Base-by-base conservation (phyloP, 305 asterid genomes). In the Fraxinus floribunda region DNA sequence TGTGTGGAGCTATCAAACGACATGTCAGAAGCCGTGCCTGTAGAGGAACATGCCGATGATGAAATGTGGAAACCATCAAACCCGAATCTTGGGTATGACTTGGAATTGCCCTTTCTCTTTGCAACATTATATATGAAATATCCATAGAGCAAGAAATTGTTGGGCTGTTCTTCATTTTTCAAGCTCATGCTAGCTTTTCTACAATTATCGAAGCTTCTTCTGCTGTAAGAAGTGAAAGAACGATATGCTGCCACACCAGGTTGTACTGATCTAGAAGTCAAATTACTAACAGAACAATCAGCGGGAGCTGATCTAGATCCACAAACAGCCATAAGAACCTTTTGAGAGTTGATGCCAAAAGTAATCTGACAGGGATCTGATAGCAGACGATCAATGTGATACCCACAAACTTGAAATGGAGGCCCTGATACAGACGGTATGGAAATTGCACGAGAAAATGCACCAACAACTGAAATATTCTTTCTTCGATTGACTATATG, bases 391-490 rank as follows among this genome's bases (percentile, higher is more conserved):
- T 91, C 97, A 83, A 88, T 79, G 86, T 90, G 97, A 89, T 91
- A 89, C 70, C 93, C 91, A 87, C 92, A 90, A 83, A 80, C 89
- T 84, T 90, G 97, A 83, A 91, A 91, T 44, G 97, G 85, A 86
- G 94, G 93, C 77, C 95, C 97, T 16, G 96, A 89, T 7, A 94
- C 94, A 24, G 97, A 93, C 30, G 97, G 97, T 74, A 89, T 68
- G 13, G 97, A 92, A 79, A 93, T 75, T 60, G 97, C 94, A 74
- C 95, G 95, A 80, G 95, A 90, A 90, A 94, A 83, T 74, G 94
- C 86, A 81, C 91, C 94, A 83, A 89, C 90, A 77, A 92, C 90
- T 36, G 95, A 93, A 81, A 93, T 83, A 81, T 90, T 94, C 84
- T 84, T 92, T 84, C 89, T 88, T 55, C 80, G 86, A 84, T 84